A percentile compares a stretch with the other conserved stretches of the same genome.
phyloP scores from a whole-genome alignment of 768 basidiomycete species.

The Amanita pallidorosea region DNA sequence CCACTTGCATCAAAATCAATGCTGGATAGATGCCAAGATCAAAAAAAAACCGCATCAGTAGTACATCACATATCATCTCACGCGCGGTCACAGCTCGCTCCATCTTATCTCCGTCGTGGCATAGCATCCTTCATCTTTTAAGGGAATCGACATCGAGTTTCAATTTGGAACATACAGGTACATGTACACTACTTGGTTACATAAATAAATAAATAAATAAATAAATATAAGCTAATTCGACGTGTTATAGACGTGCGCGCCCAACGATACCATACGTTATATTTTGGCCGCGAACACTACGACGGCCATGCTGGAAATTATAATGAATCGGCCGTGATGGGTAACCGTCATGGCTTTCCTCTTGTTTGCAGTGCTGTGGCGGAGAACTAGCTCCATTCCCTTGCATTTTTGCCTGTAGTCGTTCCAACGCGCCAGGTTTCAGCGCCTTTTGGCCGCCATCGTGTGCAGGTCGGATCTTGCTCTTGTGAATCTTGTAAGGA shows the following conservation, averaged over 20 bases:
- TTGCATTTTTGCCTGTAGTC: neutral
- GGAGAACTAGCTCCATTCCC: neutral
- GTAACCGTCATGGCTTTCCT: neutral
- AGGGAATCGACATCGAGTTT: too few relatives aligned
- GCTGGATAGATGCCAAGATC: too few relatives aligned
- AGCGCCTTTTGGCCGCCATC: neutral
- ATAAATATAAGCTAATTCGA: neutral
- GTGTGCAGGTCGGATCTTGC: neutral
- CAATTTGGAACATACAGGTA: neutral
- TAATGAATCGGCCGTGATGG: neutral
- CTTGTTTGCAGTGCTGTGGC: neutral
- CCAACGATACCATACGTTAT: neutral
- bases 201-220: neutral
- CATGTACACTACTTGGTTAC: neutral
- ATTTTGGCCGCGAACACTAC: neutral
- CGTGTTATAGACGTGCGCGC: neutral
- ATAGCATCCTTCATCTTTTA: too few relatives aligned
- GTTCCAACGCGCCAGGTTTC: neutral
- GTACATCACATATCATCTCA: too few relatives aligned
- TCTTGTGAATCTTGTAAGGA: neutral
- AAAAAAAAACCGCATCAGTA: too few relatives aligned
- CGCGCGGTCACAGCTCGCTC: too few relatives aligned
- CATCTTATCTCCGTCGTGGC: too few relatives aligned
- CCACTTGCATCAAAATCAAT: too few relatives aligned
- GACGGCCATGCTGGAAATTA: neutral